Evolutionary conservation across 345 rosid genomes (phyloP), one percentile per base, ranked within the genome.

Genomic region (Rhodamnia argentea): DNA sequence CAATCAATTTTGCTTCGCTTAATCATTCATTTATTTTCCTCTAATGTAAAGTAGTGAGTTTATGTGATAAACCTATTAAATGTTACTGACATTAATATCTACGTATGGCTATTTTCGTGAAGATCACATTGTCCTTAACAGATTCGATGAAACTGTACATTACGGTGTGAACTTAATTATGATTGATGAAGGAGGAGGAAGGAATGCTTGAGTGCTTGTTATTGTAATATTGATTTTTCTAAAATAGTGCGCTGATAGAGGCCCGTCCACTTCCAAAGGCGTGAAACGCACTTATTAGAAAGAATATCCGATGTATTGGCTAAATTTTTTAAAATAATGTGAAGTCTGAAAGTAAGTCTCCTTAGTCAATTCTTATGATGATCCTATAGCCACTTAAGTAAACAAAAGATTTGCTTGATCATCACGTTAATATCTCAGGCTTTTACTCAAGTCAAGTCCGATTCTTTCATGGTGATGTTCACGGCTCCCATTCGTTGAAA

Each of bases 51-150:
- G 57, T 54, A 6, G 57, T 18, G 23, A 54, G 57, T 54, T 54
- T 18, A 54, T 6, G 18, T 20, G 57, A 54, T 6, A 54, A 54
- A 6, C 57, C 23, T 54, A 2, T 54, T 54, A 18, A 18, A 54
- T 18, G 23, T 54, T 6, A 54, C 23, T 6, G 23, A 54, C 23
- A 18, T 37, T 37, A 37, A 37, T 37, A 37, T 37, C 40, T 37
- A 37, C 3, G 40, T 37, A 42, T 42, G 44, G 44, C 44, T 42
- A 42, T 42, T 37, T 2, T 37, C 40, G 40, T 37, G 40, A 2
- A 51, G 12, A 52, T 27, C 13, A 0, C 0, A 0, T 13, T 12
- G 7, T 13, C 14, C 8, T n/a, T 0, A 5, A 59, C 18, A 13
- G n/a, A 58, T 58, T 29, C 0, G 62, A 58, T 26, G 29, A 5